Evolutionary conservation across 305 asterid species (phyloP), one percentile per base, ranked within the genome.

Genomic region (Vinca major): DNA sequence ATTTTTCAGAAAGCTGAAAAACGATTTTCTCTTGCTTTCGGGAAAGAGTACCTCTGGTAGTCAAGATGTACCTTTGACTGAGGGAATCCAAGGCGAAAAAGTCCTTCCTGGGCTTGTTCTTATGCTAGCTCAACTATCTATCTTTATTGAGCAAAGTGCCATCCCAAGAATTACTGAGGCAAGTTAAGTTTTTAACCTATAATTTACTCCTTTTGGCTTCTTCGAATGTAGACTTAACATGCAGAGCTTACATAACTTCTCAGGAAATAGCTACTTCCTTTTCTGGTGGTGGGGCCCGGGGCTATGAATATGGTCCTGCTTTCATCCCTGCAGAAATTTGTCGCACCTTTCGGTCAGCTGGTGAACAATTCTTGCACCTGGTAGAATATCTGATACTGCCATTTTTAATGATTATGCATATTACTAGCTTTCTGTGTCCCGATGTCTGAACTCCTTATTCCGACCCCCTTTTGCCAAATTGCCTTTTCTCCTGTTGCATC

Each of bases 111-210:
- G 92, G 65, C 90, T 84, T 83, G 93, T 90, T 81, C 95, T 92
- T 80, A 88, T 90, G 74, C 80, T 92, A 52, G 88, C 92, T 58
- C 86, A 83, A 68, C 80, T 92, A 50, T 78, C 90, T 72, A 71
- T 83, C 75, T 90, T 73, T 79, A 78, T 88, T 58, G 98, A 88
- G 80, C 89, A 85, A 79, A 90, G 75, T 73, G 93, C 86, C 71
- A 75, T 92, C 76, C 93, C 96, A 52, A 82, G 87, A 88, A 79
- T 90, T 71, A 84, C 93, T 0, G 95, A 90, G 93, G 98, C 78
- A 74, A 80, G 85, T 69, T 71, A 36, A 64, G 52, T 69, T 68
- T 62, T 37, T 50, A 2, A 37, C 50, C 50, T 56, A 57, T 62
- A 41, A 19, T 37, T 48, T 39, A 9, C 17, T 26, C 52, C 47